Conservation (phyloP, 352 stramenopile genomes). For the Globisporangium cederbergense region DNA sequence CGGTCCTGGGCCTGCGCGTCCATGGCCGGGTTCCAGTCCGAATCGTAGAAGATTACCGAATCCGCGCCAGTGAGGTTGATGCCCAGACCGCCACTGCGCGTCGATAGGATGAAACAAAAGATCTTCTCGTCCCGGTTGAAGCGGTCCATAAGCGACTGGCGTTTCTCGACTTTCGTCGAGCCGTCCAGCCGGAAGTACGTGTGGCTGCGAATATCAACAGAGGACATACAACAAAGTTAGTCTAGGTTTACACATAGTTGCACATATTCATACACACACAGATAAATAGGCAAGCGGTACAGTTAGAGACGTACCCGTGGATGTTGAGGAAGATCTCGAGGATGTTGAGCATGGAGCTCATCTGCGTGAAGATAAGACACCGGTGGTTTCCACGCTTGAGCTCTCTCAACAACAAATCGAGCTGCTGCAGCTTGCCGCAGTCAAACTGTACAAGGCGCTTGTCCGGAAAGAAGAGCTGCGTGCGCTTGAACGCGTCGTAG, state of each 20-base stretch:
- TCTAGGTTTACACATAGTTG: not conserved
- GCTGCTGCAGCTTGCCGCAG: slow-evolving; percentile 90
- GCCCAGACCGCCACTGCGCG: slow-evolving; percentile 94
- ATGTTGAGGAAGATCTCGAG: slow-evolving; percentile 98
- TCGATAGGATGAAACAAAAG: slow-evolving; percentile 99
- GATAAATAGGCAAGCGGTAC: not conserved
- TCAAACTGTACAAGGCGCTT: slow-evolving; percentile 98
- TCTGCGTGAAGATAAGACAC: slow-evolving; percentile 97
- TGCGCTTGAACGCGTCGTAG: slow-evolving; percentile 66
- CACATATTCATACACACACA: not conserved
- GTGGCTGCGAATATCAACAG: slow-evolving; percentile 32
- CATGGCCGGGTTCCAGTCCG: slow-evolving; percentile 94
- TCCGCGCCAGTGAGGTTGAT: slow-evolving; percentile 99
- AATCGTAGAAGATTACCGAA: slow-evolving; percentile 92
- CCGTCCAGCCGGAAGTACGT: slow-evolving; percentile 98
- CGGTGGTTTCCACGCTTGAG: slow-evolving; percentile 94
- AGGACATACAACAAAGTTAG: slow-evolving; percentile 4
- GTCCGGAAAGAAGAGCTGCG: slow-evolving; percentile 95
- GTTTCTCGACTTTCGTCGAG: slow-evolving; percentile 93
- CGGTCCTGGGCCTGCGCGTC: slow-evolving; percentile 95
- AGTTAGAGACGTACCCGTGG: slow-evolving; percentile 60
- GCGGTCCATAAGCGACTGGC: slow-evolving; percentile 97
- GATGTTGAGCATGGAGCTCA: slow-evolving; percentile 99
- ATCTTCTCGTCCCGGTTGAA: slow-evolving; percentile 97
- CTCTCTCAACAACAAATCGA: slow-evolving; percentile 91